Conservation (phyloP, 805 yeast species). For the Cyberlindnera americana region DNA sequence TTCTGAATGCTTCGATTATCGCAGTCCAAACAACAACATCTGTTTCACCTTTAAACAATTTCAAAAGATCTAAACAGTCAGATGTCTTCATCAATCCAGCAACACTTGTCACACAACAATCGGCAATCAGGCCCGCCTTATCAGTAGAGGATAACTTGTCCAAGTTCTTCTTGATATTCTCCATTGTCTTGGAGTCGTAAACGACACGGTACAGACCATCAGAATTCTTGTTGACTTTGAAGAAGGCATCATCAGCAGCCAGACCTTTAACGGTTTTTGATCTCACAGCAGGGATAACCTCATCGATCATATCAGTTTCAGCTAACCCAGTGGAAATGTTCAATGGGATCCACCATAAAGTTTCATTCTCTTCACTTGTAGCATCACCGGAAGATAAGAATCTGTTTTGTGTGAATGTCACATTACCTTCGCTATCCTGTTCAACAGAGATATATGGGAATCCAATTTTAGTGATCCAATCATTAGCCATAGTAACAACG, state of each 20-base stretch:
- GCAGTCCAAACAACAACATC: constrained; percentile 67
- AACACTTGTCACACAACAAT: constrained; percentile 61
- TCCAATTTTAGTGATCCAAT: constrained; percentile 78
- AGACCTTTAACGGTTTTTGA: constrained; percentile 43
- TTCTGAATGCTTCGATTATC: constrained; percentile 42
- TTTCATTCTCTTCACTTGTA: constrained; percentile 61
- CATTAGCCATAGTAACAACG: constrained; percentile 63
- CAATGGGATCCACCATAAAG: constrained; percentile 64
- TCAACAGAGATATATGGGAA: constrained; percentile 72
- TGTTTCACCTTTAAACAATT: constrained; percentile 53
- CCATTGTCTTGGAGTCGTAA: constrained; percentile 61
- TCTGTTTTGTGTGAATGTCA: constrained; percentile 65
- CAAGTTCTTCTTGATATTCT: constrained; percentile 53
- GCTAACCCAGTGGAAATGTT: constrained; percentile 39
- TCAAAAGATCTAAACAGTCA: constrained; percentile 53
- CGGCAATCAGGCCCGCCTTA: constrained; percentile 72
- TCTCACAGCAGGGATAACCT: constrained; percentile 48
- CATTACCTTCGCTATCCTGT: constrained; percentile 36
- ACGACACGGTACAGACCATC: constrained; percentile 75
- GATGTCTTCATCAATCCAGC: constrained; percentile 66
- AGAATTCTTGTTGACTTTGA: constrained; percentile 68
- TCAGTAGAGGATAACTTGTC: constrained; percentile 63
- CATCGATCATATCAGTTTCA: constrained; percentile 52
- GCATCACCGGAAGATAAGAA: constrained; percentile 75
- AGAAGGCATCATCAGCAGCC: constrained; percentile 37